These are phyloP conservation scores for Suillus clintonianus DNA, from an alignment of 768 basidiomycete genomes.

Conservation along the genomic window DNA sequence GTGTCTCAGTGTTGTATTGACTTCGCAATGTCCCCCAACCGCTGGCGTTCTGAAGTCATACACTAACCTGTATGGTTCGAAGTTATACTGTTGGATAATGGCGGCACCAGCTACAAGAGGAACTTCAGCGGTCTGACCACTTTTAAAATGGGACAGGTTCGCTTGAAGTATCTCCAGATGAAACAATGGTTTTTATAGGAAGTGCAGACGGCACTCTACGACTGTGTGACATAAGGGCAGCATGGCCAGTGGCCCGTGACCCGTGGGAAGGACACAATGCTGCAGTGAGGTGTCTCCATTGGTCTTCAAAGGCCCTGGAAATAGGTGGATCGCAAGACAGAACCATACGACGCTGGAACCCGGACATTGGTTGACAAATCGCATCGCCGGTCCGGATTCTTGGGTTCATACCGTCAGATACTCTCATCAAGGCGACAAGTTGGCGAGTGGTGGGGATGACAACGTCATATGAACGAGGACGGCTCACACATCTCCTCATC, in stretches of 20 bases:
- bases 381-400: background rate
- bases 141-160: no score
- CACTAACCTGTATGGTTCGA: no score
- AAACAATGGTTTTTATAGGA: no score
- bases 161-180: no score
- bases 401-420: background rate
- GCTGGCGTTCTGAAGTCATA: no score
- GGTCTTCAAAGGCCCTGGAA: conserved; percentile 13
- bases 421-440: background rate
- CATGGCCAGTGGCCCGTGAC: background rate
- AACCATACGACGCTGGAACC: conserved; percentile 12
- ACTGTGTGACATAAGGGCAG: background rate
- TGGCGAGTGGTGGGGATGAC: background rate
- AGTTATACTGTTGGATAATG: no score
- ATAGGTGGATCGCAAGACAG: conserved; percentile 9
- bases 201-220: no score
- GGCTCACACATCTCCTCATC: background rate
- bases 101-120: no score
- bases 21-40: no score
- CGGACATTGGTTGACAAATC: background rate
- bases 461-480: background rate
- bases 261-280: background rate
- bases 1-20: no score
- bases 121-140: no score
- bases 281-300: conserved; percentile 2